Evolutionary conservation across 2,329 filamentous ascomycete species (phyloP), one percentile per base, ranked within the genome.

Genomic region (Diaporthe vexans): DNA sequence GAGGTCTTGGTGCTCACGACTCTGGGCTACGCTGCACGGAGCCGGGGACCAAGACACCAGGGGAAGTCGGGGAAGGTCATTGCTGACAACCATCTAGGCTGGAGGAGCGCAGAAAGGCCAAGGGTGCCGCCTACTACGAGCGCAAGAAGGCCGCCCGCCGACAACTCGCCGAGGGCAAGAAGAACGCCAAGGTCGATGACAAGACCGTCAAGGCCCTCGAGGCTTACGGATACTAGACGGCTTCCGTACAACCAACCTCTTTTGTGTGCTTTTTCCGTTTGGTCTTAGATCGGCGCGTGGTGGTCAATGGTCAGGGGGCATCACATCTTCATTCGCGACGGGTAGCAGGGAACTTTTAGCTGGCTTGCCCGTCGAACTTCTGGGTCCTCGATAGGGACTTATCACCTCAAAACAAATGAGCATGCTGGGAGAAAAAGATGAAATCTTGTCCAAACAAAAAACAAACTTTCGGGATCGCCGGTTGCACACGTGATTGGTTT

Each of bases 31-130:
- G 15, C 3, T 21, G 33, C 33, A 35, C 63, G 21, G 24, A 26
- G 21, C 15, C 58, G 43, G 37, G 40, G 74, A 35, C 33, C 48
- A n/a, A 54, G 35, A 46, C 24, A 35, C 24, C 46, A 19, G 19
- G 76, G 80, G 77, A 81, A 76, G 76, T 17, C 19, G 57, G 17
- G 48, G 26, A 8, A 21, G 35, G 4, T 15, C 37, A 61, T 75
- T 46, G 35, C 77, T 77, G 52, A 76, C 77, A 52, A 74, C n/a
- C 54, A 59, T 63, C 81, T 83, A 98, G 97, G 89, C 92, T 99
- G 84, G 97, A 99, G 92, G 97, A 99, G 92, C 93, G 96, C 89
- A 94, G 97, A 91, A 99, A 99, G 92, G 96, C 97, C 88, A 99
- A 98, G 95, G 94, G 95, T 84, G 92, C 94, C 82, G 97, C 97